Evolutionary conservation across 495 filamentous ascomycete genomes (phyloP).

Genomic region (Penicillium argentinense): DNA sequence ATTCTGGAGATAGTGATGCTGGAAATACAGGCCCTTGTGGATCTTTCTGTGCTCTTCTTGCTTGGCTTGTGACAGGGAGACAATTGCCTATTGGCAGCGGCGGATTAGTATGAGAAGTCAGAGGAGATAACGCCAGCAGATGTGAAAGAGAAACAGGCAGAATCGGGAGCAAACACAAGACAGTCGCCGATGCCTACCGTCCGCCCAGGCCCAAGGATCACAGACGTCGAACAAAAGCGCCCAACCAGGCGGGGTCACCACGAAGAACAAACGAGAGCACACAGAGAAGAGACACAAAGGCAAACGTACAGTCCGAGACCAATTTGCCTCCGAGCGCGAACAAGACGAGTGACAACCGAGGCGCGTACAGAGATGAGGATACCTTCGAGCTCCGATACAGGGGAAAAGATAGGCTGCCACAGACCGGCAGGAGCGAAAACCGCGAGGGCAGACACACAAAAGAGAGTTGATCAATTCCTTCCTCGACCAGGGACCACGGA

Average conservation of each 20-base stretch:
- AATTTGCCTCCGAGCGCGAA: constrained; percentile 25
- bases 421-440: constrained; percentile 15
- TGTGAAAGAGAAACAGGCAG: constrained; percentile 1
- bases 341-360: constrained; percentile 22
- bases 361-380: constrained; percentile 22
- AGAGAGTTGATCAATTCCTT: constrained; percentile 15
- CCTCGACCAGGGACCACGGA: neutral
- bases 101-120: no score
- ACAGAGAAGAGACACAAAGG: constrained; percentile 25
- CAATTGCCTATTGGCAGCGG: no score
- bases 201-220: no score
- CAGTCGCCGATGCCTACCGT: no score
- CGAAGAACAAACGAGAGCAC: constrained; percentile 11
- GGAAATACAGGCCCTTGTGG: constrained; percentile 37
- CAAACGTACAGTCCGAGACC: constrained; percentile 52
- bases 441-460: constrained; percentile 1
- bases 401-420: constrained; percentile 14
- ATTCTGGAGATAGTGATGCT: constrained; percentile 34
- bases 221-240: no score
- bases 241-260: neutral
- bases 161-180: neutral
- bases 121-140: neutral
- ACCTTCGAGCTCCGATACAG: constrained; percentile 14
- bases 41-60: constrained; percentile 23
- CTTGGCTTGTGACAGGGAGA: constrained; percentile 37